A percentile compares a stretch with the other conserved stretches of the same genome.
phyloP scores from a whole-genome alignment of 441 rosid genomes.

The Pelargonium myrrhifolium region DNA sequence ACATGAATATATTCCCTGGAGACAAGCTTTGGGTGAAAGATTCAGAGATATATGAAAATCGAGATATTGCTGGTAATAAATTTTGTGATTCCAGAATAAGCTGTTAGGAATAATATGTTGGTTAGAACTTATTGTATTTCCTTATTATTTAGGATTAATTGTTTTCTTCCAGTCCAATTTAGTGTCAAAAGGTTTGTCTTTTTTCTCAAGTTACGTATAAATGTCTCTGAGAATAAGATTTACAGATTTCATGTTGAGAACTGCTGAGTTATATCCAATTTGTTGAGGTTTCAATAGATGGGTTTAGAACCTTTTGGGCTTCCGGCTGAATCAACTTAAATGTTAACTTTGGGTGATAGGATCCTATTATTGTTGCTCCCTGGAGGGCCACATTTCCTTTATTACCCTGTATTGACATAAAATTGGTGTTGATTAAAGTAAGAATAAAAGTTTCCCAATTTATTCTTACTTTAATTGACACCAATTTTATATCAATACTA shows the following conservation, averaged over 20 bases:
- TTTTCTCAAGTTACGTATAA: neutral
- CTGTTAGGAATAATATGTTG: neutral
- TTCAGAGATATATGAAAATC: conserved; percentile 86
- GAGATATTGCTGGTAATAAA: conserved; percentile 91
- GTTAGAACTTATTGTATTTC: neutral
- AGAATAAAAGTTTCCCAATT: no score
- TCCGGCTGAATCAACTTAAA: neutral
- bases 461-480: no score
- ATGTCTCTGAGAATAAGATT: neutral
- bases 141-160: conserved; percentile 9
- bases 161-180: conserved; percentile 4
- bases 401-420: neutral
- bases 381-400: no score
- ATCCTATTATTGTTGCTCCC: no score
- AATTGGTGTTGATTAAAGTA: neutral
- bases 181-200: neutral
- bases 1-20: conserved; percentile 87
- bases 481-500: no score
- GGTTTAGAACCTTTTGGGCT: neutral
- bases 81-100: conserved; percentile 4
- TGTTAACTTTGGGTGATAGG: neutral
- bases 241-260: neutral
- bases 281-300: neutral
- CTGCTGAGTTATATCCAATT: neutral
- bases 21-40: conserved; percentile 98